Evolutionary conservation across 2,329 filamentous ascomycete species (phyloP), one percentile per base, ranked within the genome.

Genomic region (Huntiella abstrusa): DNA sequence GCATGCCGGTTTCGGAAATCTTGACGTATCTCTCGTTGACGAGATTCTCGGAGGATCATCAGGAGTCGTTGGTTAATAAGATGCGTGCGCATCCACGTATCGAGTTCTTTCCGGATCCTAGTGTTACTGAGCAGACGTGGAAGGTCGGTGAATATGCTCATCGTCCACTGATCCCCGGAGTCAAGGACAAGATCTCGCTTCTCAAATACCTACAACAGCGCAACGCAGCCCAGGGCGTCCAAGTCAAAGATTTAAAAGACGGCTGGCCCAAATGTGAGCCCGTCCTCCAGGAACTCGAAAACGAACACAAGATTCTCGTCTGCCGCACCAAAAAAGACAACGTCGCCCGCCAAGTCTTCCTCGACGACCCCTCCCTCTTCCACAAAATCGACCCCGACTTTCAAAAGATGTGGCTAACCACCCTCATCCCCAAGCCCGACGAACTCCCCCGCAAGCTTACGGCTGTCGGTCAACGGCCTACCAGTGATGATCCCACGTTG

Each of bases 301-400:
- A 63, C 36, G 74, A 83, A 58, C 80, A 87, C 57, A 80, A 80
- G 60, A 70, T 96, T 40, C 70, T 96, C 33, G 84, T 95, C 4
- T 82, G 84, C 16, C 76, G 87, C 51, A 87, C 87, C 47, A 92
- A 91, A 64, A 96, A 96, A 66, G 88, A 96, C 59, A 80, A 83
- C 57, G 74, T 83, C 54, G 79, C 88, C 1, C 77, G 80, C 55
- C 83, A 81, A 65, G 78, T 98, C 45, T 96, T 87, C 85, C 71
- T 79, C 45, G 84, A 98, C 60, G 84, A 94, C 55, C 74, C 85
- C 11, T 79, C 76, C 10, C 71, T 94, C 45, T 73, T 77, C 55
- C 73, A 86, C 57, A 60, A 66, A 33, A 78, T 96, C 54, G 86
- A 95, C 57, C 64, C 73, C 6, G 85, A 94, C 59, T 95, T 96